These are phyloP conservation scores for Ogataea methylovora DNA, from an alignment of 805 yeast species.

Conservation along the genomic window DNA sequence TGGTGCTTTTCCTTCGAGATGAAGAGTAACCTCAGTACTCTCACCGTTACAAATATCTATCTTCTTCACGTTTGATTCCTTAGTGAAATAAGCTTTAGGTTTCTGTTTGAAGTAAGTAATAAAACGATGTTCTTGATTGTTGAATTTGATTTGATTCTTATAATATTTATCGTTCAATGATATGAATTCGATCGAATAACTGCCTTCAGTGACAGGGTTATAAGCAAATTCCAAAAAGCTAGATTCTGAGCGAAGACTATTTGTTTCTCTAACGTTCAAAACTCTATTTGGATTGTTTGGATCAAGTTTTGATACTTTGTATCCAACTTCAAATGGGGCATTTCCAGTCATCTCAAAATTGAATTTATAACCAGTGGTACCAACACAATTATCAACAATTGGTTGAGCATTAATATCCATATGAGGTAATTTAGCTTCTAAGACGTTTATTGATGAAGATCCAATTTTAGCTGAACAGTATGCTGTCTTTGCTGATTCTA, in stretches of 20 bases:
- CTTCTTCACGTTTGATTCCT: constrained; percentile 11
- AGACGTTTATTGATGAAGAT: constrained; percentile 41
- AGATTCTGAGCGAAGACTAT: constrained; percentile 25
- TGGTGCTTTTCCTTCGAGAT: constrained; percentile 75
- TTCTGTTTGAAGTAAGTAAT: constrained; percentile 65
- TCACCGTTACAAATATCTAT: constrained; percentile 23
- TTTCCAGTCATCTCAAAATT: constrained; percentile 69
- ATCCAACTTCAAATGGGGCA: constrained; percentile 71
- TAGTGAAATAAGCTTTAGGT: constrained; percentile 43
- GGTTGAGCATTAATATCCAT: constrained; percentile 43
- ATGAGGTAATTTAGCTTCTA: constrained; percentile 32
- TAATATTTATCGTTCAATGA: constrained; percentile 60
- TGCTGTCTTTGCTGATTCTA: constrained; percentile 47
- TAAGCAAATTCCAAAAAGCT: constrained; percentile 43
- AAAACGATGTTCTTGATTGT: constrained; percentile 42
- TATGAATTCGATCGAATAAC: constrained; percentile 65
- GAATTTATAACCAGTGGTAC: constrained; percentile 73
- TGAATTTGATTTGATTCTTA: constrained; percentile 20
- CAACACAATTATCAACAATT: constrained; percentile 82
- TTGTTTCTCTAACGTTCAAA: constrained; percentile 15
- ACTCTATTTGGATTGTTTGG: constrained; percentile 23
- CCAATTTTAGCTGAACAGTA: constrained; percentile 67
- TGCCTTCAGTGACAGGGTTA: constrained; percentile 76
- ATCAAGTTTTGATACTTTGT: constrained; percentile 49
- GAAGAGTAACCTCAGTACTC: constrained; percentile 40